Percentiles rank a stretch among this genome's conserved stretches.
phyloP scores from a whole-genome alignment of 106 monocot species.

The Posidonia australis region DNA sequence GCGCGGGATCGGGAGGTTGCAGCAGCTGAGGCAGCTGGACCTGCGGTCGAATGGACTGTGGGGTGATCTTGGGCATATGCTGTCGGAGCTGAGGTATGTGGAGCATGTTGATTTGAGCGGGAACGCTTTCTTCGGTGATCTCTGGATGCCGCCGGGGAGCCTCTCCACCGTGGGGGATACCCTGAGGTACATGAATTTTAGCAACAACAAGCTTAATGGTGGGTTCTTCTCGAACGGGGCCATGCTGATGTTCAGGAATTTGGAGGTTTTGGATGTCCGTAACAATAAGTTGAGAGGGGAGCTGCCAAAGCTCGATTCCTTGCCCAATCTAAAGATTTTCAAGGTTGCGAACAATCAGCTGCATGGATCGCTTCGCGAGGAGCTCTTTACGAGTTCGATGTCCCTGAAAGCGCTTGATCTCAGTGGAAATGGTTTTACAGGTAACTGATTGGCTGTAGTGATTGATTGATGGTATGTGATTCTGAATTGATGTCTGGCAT shows the following conservation, averaged over 20 bases:
- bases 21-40: constrained; percentile 68
- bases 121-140: constrained; percentile 46
- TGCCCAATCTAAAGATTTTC: constrained; percentile 46
- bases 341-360: constrained; percentile 35
- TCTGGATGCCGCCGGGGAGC: constrained; percentile 24
- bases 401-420: constrained; percentile 63
- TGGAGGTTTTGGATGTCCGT: constrained; percentile 64
- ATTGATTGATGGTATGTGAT: no score
- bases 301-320: constrained; percentile 33
- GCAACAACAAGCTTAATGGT: constrained; percentile 46
- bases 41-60: constrained; percentile 43
- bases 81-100: constrained; percentile 33
- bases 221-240: constrained; percentile 41
- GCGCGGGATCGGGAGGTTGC: constrained; percentile 39
- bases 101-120: constrained; percentile 59
- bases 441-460: constrained; percentile 21
- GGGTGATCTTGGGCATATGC: constrained; percentile 40
- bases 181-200: constrained; percentile 51
- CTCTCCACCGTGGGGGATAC: constrained; percentile 42
- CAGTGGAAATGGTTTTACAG: constrained; percentile 69
- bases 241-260: constrained; percentile 42
- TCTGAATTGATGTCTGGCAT: no score
- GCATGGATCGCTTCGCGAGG: constrained; percentile 42
- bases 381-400: constrained; percentile 39
- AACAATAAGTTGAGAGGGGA: constrained; percentile 41